A percentile compares a stretch with the other conserved stretches of the same genome.
These are phyloP conservation scores for Fusarium praegraminearum DNA, from an alignment of 2,329 filamentous ascomycete species.

Conservation along the genomic window DNA sequence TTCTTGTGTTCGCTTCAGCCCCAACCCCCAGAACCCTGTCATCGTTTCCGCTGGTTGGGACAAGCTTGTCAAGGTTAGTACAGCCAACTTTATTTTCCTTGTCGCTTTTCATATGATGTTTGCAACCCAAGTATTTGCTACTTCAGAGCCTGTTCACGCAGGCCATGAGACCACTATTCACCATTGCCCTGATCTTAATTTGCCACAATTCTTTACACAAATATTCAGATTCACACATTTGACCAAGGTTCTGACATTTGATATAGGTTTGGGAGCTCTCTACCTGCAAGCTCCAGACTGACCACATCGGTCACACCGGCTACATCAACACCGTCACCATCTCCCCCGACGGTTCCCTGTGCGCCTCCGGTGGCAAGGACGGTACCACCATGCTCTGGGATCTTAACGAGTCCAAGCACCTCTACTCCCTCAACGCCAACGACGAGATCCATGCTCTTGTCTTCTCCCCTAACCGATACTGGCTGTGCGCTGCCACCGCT, in stretches of 20 bases:
- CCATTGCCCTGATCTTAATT: constrained; percentile 80
- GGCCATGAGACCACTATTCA: constrained; percentile 97
- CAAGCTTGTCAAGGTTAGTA: constrained; percentile 99
- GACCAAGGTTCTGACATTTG: constrained; percentile 27
- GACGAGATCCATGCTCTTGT: constrained; percentile 99
- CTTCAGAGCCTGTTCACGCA: constrained; percentile 89
- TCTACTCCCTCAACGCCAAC: constrained; percentile 99
- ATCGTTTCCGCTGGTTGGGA: constrained; percentile 99
- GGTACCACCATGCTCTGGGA: constrained; percentile 99
- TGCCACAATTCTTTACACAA: constrained; percentile 17
- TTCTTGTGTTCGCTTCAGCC: constrained; percentile 99
- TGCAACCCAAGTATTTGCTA: constrained; percentile 99
- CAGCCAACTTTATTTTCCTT: background rate
- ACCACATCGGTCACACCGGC: constrained; percentile 99
- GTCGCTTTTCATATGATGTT: constrained; percentile 80
- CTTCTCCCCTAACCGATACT: constrained; percentile 99
- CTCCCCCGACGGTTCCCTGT: constrained; percentile 98
- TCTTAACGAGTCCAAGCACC: constrained; percentile 99
- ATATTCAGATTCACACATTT: background rate
- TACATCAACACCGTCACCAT: constrained; percentile 99
- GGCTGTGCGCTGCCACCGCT: constrained; percentile 98
- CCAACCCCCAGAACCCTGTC: constrained; percentile 99
- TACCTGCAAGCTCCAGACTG: constrained; percentile 99
- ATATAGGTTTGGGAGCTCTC: constrained; percentile 97
- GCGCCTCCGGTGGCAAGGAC: constrained; percentile 99